Evolutionary conservation across 352 stramenopile species (phyloP).

Genomic region (Pythium dissimile): DNA sequence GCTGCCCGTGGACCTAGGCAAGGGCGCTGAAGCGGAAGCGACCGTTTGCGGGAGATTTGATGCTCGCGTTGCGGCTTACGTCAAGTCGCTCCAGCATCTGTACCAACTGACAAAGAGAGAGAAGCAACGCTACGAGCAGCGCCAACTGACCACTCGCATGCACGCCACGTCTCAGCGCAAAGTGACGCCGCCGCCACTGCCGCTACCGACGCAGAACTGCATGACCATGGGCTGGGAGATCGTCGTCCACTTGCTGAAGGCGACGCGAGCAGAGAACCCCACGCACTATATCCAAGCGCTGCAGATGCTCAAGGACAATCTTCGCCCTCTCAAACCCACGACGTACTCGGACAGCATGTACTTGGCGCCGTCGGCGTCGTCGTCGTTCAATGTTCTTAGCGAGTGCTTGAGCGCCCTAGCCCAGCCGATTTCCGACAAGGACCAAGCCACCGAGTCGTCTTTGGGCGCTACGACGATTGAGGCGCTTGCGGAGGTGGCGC

Average conservation of each 20-base stretch:
- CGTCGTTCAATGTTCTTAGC: conserved; percentile 71
- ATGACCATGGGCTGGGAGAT: conserved; percentile 84
- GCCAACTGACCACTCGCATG: conserved; percentile 42
- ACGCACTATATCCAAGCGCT: conserved; percentile 66
- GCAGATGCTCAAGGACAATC: conserved; percentile 68
- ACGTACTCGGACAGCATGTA: conserved; percentile 85
- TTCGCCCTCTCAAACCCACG: conserved; percentile 70
- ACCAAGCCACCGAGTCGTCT: conserved; percentile 23
- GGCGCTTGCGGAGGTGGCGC: conserved; percentile 67
- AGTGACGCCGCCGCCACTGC: conserved; percentile 62
- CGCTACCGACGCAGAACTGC: conserved; percentile 80
- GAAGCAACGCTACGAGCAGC: conserved; percentile 75
- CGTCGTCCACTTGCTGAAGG: conserved; percentile 63
- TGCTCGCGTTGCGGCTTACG: conserved; percentile 59
- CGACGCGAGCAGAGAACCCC: conserved; percentile 60
- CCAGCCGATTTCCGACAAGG: conserved; percentile 2
- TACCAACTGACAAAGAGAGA: conserved; percentile 82
- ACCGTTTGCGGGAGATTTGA: conserved; percentile 42
- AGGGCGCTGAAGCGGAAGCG: background rate
- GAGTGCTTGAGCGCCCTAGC: conserved; percentile 63
- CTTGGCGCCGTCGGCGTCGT: conserved; percentile 62
- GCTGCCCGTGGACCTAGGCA: conserved; percentile 12
- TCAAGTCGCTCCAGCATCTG: conserved; percentile 66
- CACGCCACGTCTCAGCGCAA: conserved; percentile 68
- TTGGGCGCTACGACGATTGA: conserved; percentile 62